Base-by-base conservation (phyloP, 257 asterid species). In the Sherardia arvensis region DNA sequence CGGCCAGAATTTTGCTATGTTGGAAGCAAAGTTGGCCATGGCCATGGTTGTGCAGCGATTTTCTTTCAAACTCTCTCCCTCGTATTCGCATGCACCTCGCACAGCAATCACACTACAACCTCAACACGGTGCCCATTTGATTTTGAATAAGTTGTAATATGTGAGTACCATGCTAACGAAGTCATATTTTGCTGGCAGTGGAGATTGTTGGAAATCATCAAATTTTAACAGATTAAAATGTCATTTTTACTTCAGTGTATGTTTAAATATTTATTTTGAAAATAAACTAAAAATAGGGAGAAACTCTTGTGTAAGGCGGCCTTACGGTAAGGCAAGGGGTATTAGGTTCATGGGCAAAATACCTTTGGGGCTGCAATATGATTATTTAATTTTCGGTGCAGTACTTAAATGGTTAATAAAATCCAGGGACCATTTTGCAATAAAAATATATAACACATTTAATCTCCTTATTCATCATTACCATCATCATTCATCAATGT, bases 1-100 rank as follows among this genome's bases (percentile, higher is more conserved):
- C 22, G 63, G 63, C 25, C 63, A 59, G 9, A 59, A 59, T n/a
- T 59, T 59, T n/a, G 63, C 63, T 7, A 59, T 59, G 47, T 3
- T 32, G 3, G 63, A 59, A 59, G 63, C 63, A 0, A 59, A 59
- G 20, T 7, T 30, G 47, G 63, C 63, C 6, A 7, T 59, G 47
- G 47, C 63, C 11, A 30, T 59, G 63, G n/a, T 59, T 32, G 4
- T 59, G 47, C 63, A 59, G 9, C 63, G 47, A 36, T 59, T 59
- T 23, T 59, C 63, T 3, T 59, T 59, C 9, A 8, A 59, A 3
- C 45, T 59, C 32, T 59, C 63, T 1, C 63, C 63, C 21, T 32
- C 47, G 0, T 59, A 59, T 32, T 17, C 63, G 0, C 63, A 59
- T n/a, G 63, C 63, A 30, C 63, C 63, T n/a, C 27, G 47, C 47